phyloP scores from a whole-genome alignment of 106 monocot species.

The Iris macrosiphon region DNA sequence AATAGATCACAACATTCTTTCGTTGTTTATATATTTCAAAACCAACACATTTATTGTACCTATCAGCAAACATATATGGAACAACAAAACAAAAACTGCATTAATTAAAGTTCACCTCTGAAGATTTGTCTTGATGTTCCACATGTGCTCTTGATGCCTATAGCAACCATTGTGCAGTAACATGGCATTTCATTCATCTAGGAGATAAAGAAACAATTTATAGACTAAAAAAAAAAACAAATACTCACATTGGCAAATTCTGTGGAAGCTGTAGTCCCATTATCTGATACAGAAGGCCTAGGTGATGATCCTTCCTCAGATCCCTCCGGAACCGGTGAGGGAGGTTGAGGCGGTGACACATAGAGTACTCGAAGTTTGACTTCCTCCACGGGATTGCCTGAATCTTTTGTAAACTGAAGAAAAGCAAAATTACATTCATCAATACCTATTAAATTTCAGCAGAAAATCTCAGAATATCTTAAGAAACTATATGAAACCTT shows the following conservation, averaged over 20 bases:
- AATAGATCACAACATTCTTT: too few species aligned
- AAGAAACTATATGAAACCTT: too few species aligned
- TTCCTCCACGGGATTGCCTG: conserved; percentile 48
- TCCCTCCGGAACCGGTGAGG: conserved; percentile 56
- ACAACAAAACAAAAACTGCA: too few species aligned
- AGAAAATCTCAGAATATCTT: too few species aligned
- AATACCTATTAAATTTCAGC: too few species aligned
- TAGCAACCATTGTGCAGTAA: background rate
- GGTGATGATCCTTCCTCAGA: conserved; percentile 55
- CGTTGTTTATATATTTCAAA: too few species aligned
- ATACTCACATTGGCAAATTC: conserved; percentile 37
- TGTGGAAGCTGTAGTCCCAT: conserved; percentile 20
- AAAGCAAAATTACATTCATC: too few species aligned
- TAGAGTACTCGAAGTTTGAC: conserved; percentile 52
- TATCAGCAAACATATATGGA: too few species aligned
- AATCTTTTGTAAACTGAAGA: conserved; percentile 57
- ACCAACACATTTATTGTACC: too few species aligned
- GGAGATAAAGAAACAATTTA: background rate
- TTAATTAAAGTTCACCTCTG: conserved; percentile 42
- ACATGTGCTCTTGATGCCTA: conserved; percentile 19
- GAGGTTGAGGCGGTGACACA: conserved; percentile 54
- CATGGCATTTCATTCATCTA: background rate
- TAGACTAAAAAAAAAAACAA: background rate
- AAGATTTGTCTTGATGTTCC: conserved; percentile 37
- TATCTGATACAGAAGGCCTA: conserved; percentile 41